Percentiles rank a stretch among this genome's conserved stretches.
These are phyloP conservation scores for Mrakia gelida DNA, from an alignment of 768 basidiomycete species.

Conservation along the genomic window DNA sequence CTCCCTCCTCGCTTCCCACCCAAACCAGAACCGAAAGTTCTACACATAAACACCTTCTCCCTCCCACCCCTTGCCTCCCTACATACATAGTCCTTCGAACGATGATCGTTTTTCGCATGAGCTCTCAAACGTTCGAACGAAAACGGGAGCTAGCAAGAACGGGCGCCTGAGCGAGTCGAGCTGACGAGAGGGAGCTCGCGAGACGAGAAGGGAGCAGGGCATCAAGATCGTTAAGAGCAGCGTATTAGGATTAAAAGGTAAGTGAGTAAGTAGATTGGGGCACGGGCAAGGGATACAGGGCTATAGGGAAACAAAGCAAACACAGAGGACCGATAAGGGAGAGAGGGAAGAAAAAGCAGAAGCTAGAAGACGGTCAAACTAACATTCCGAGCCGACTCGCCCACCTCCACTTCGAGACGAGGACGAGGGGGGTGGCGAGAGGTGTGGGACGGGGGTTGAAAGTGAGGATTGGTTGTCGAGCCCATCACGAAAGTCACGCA, in stretches of 20 bases:
- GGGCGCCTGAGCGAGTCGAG: background rate
- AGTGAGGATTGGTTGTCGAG: background rate
- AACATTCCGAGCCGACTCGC: too few species aligned
- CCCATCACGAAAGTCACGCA: slow-evolving; percentile 18
- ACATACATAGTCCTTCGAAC: background rate
- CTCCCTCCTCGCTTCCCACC: background rate
- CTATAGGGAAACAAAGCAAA: background rate
- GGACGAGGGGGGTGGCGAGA: too few species aligned
- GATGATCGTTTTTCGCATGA: background rate
- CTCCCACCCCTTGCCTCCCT: background rate
- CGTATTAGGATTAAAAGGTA: background rate
- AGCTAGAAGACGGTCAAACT: too few species aligned
- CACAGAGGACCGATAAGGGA: background rate
- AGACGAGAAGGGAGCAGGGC: background rate
- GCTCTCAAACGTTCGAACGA: background rate
- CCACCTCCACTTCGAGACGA: too few species aligned
- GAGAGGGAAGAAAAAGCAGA: background rate
- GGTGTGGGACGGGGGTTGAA: background rate
- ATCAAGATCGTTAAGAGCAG: background rate
- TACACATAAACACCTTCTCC: slow-evolving; percentile 48
- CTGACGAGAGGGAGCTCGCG: background rate
- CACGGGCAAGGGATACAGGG: background rate
- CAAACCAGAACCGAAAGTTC: slow-evolving; percentile 75
- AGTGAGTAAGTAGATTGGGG: background rate
- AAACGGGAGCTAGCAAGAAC: background rate